Conservation (phyloP, 192 early-diverging fungal species). For the Coemansia guatemalensis region DNA sequence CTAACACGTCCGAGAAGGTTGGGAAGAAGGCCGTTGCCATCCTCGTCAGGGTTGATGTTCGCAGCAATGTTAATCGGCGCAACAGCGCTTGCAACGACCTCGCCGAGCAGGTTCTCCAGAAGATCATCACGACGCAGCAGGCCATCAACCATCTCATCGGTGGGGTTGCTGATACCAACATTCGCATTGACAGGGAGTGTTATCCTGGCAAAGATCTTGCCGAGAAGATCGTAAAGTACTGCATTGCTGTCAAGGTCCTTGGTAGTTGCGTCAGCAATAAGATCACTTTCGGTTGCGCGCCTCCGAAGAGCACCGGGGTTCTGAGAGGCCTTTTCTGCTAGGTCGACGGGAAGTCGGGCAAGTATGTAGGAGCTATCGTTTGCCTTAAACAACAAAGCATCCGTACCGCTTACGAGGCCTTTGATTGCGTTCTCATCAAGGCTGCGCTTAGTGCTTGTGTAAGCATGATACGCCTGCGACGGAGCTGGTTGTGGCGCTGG, state of each 20-base stretch:
- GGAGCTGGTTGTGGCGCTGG: constrained; percentile 15
- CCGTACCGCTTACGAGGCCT: constrained; percentile 22
- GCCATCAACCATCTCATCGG: constrained; percentile 4
- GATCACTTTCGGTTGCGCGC: constrained; percentile 21
- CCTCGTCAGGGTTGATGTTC: constrained; percentile 38
- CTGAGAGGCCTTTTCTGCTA: constrained; percentile 17
- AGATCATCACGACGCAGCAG: constrained; percentile 26
- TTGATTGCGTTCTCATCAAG: constrained; percentile 14
- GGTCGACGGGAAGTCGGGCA: constrained; percentile 22
- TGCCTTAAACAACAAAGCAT: constrained; percentile 26
- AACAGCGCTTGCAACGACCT: constrained; percentile 23
- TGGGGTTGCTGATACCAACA: constrained; percentile 31
- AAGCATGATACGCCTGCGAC: constrained; percentile 14
- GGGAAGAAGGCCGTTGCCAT: constrained; percentile 36
- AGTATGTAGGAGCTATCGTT: constrained; percentile 34
- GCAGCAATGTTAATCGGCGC: constrained; percentile 35
- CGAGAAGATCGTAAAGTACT: constrained; percentile 27
- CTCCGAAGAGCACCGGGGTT: constrained; percentile 17
- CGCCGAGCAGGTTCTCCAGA: constrained; percentile 26
- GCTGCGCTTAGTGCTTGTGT: constrained; percentile 23
- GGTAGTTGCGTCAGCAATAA: constrained; percentile 34
- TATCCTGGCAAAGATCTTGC: constrained; percentile 23
- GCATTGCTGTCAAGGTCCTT: constrained; percentile 17
- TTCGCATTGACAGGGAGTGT: constrained; percentile 25
- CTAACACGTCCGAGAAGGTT: constrained; percentile 43